phyloP scores from a whole-genome alignment of 192 early-diverging fungal genomes.

The Podila minutissima region DNA sequence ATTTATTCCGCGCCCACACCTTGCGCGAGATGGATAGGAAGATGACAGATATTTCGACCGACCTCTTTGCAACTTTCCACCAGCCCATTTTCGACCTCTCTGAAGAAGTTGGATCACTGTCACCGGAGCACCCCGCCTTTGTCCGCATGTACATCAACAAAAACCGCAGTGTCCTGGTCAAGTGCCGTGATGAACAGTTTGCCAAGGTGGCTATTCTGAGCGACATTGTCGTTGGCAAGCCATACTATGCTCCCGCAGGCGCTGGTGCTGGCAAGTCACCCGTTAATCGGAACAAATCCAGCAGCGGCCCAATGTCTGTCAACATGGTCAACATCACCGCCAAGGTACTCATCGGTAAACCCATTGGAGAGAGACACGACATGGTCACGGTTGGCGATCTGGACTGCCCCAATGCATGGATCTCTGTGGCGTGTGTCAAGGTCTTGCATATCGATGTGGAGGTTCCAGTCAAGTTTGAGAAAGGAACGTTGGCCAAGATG shows the following conservation, averaged over 20 bases:
- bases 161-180: constrained; percentile 39
- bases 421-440: constrained; percentile 35
- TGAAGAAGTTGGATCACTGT: constrained; percentile 23
- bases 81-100: constrained; percentile 38
- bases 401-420: constrained; percentile 54
- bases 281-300: neutral
- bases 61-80: constrained; percentile 37
- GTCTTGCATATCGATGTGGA: constrained; percentile 24
- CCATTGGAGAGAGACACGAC: constrained; percentile 51
- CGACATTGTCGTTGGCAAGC: constrained; percentile 30
- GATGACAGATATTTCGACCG: constrained; percentile 49
- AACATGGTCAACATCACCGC: constrained; percentile 38
- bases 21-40: constrained; percentile 46
- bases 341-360: constrained; percentile 50
- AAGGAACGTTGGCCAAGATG: constrained; percentile 43
- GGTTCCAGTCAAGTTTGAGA: constrained; percentile 45
- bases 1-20: constrained; percentile 46
- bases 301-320: neutral
- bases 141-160: constrained; percentile 47
- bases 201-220: constrained; percentile 41
- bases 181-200: constrained; percentile 43
- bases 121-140: constrained; percentile 31
- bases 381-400: constrained; percentile 52
- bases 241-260: constrained; percentile 2
- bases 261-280: constrained; percentile 3